phyloP scores from a whole-genome alignment of 192 early-diverging fungal genomes.

The Rhizoclosmatium globosum region DNA sequence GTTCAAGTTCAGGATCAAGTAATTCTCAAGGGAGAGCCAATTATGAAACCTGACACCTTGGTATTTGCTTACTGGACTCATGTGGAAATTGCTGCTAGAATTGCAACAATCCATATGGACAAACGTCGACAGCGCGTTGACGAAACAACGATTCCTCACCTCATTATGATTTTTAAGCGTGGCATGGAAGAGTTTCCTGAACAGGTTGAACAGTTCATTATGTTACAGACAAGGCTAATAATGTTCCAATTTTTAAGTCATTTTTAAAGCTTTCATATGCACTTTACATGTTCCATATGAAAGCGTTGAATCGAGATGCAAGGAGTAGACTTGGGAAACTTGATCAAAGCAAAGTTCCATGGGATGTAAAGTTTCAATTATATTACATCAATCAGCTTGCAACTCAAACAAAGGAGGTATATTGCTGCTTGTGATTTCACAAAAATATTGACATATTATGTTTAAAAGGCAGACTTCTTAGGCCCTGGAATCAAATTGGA shows the following conservation, averaged over 20 bases:
- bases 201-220: background rate
- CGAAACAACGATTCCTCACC: background rate
- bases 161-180: background rate
- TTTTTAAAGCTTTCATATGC: background rate
- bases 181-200: slow-evolving; percentile 16
- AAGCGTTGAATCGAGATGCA: background rate
- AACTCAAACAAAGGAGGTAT: slow-evolving; percentile 17
- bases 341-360: background rate
- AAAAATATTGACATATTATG: background rate
- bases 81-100: slow-evolving; percentile 27
- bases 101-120: slow-evolving; percentile 10
- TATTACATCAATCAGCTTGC: slow-evolving; percentile 18
- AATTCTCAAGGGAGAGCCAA: too few relatives aligned
- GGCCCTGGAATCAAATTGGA: background rate
- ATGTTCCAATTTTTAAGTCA: background rate
- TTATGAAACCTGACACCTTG: background rate
- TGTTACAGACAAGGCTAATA: background rate
- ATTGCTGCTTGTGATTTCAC: too few relatives aligned
- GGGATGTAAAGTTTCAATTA: slow-evolving; percentile 29
- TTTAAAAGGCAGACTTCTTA: background rate
- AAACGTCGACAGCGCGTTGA: background rate
- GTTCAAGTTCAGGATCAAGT: too few relatives aligned
- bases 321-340: background rate
- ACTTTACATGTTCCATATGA: background rate
- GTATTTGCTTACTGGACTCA: slow-evolving; percentile 24